phyloP scores from a whole-genome alignment of 768 basidiomycete species.

The Mrakia frigida region DNA sequence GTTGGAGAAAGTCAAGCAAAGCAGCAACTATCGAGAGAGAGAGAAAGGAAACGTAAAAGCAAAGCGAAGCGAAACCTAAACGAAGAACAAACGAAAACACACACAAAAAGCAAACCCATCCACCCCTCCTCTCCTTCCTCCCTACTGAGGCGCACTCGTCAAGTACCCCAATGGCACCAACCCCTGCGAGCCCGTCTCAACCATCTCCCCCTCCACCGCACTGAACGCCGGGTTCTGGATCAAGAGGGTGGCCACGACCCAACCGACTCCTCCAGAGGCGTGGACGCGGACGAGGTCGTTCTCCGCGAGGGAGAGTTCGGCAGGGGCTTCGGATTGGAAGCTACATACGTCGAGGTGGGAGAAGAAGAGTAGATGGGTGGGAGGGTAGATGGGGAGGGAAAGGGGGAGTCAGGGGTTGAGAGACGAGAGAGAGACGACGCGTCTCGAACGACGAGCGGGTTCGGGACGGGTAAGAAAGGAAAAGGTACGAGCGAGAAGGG shows the following conservation, averaged over 20 bases:
- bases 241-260: constrained; percentile 29
- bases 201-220: not conserved
- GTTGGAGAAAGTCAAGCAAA: too few relatives aligned
- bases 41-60: not conserved
- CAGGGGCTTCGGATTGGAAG: constrained; percentile 21
- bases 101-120: not conserved
- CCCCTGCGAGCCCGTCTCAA: constrained; percentile 9
- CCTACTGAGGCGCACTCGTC: not conserved
- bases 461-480: too few relatives aligned
- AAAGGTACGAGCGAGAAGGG: not conserved
- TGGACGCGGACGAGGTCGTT: constrained; percentile 22
- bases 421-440: too few relatives aligned
- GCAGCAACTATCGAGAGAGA: too few relatives aligned
- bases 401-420: not conserved
- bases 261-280: constrained; percentile 26
- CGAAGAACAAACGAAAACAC: not conserved
- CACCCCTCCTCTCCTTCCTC: too few relatives aligned
- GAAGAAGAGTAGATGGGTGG: not conserved
- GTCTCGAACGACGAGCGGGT: too few relatives aligned
- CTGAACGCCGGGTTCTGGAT: not conserved
- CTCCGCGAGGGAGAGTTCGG: constrained; percentile 26
- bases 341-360: not conserved
- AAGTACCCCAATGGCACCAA: constrained; percentile 20
- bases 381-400: not conserved
- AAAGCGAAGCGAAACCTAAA: not conserved